Evolutionary conservation across 2,329 filamentous ascomycete species (phyloP), one percentile per base, ranked within the genome.

Genomic region (Verticillium alfalfae): DNA sequence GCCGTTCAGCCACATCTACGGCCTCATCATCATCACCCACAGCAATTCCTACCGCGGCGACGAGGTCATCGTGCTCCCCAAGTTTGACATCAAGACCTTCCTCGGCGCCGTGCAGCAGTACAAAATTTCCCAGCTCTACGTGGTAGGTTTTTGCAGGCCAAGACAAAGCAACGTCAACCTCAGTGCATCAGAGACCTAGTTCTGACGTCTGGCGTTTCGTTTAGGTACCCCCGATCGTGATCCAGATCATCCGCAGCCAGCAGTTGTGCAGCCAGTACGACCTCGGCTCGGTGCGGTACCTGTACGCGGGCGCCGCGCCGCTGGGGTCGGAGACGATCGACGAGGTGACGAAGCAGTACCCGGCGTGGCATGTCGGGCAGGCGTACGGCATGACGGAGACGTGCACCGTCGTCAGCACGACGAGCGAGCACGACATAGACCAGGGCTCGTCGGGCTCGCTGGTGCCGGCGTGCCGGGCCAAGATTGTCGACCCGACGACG

Each of bases 1-100:
- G 0, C 91, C 91, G 0, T 86, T 92, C 70, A 93, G 89, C 66
- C 92, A 96, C 69, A 95, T 95, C 65, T 96, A 94, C 72, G 86
- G 86, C 4, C 77, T 95, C 39, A 85, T 92, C 5, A 85, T 92
- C 16, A 85, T 92, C 63, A 86, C 85, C 52, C 87, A 91, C 71
- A 75, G 79, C 1, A 82, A 82, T 34, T 78, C 86, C 2, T 94
- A 87, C 70, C 84, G 88, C 49, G 92, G 92, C 10, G 91, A 95
- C 66, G 85, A 87, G 61, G 80, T 89, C 10, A 81, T 95, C 59
- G 82, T 94, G 5, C 80, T 95, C 41, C 88, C 84, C 54, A 91
- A 89, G 67, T 96, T 94, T 69, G 90, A 94, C 58, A 81, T 94
- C 56, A 78, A 81, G n/a, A 75, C 78, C 1, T 88, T 86, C 62